Conservation (phyloP, 1,284 basidiomycete genomes). For the Irpex sp. region DNA sequence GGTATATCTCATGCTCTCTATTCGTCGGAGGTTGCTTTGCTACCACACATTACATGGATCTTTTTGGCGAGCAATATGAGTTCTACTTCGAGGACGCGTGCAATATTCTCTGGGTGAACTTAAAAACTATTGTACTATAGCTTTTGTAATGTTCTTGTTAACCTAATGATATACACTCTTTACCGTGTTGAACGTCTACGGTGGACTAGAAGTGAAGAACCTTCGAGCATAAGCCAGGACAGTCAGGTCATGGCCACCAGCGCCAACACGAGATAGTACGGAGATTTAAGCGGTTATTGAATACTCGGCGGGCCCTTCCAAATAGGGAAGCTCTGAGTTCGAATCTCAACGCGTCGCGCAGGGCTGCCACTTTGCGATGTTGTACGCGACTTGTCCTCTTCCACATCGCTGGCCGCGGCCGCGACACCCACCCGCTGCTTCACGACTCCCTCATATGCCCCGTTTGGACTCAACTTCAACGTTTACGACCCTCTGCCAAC, state of each 20-base stretch:
- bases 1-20: not conserved
- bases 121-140: no score
- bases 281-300: not conserved
- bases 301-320: not conserved
- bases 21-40: not conserved
- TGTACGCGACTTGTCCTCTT: constrained; percentile 15
- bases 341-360: constrained; percentile 22
- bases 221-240: no score
- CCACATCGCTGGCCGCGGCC: constrained; percentile 7
- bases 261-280: not conserved
- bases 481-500: constrained; percentile 12
- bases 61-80: not conserved
- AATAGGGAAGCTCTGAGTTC: not conserved
- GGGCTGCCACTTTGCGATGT: constrained; percentile 9
- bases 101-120: not conserved
- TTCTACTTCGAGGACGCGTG: not conserved
- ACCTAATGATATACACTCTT: no score
- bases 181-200: no score
- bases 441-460: constrained; percentile 19
- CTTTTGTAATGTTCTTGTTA: no score
- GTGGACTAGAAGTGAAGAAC: no score
- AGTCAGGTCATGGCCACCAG: no score
- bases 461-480: constrained; percentile 19
- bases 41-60: not conserved
- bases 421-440: not conserved